These are phyloP conservation scores for Obelidium mucronatum DNA, from an alignment of 192 early-diverging fungal species.

Conservation along the genomic window DNA sequence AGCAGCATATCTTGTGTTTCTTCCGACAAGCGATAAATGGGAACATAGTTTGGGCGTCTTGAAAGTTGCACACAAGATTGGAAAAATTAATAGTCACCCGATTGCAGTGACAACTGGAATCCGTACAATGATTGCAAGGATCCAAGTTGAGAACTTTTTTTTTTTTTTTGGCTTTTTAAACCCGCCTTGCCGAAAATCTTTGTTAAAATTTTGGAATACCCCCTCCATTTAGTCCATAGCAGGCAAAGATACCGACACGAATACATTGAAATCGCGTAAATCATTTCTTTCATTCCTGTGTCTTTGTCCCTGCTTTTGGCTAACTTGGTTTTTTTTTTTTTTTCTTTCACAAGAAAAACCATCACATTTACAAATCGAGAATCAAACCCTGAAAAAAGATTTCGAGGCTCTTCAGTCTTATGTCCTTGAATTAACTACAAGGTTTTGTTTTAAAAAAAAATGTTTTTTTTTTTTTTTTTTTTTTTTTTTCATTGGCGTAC, in stretches of 20 bases:
- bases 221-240: no score
- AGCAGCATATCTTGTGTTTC: not conserved
- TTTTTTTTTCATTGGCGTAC: not conserved
- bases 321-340: no score
- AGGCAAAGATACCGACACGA: no score
- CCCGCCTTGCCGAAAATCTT: not conserved
- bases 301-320: no score
- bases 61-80: constrained; percentile 5
- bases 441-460: no score
- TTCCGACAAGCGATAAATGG: not conserved
- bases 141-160: no score
- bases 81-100: not conserved
- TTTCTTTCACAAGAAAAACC: no score
- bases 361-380: not conserved
- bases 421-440: constrained; percentile 17
- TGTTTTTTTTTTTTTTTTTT: no score
- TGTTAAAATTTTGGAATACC: not conserved
- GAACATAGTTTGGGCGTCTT: not conserved
- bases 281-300: no score
- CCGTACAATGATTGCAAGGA: constrained; percentile 2
- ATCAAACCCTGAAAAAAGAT: constrained; percentile 8
- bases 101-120: constrained; percentile 3
- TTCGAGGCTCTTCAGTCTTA: constrained; percentile 7
- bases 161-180: not conserved
- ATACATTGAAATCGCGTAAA: no score